phyloP scores from a whole-genome alignment of 352 stramenopile species.

The Elongisporangium anandrum region DNA sequence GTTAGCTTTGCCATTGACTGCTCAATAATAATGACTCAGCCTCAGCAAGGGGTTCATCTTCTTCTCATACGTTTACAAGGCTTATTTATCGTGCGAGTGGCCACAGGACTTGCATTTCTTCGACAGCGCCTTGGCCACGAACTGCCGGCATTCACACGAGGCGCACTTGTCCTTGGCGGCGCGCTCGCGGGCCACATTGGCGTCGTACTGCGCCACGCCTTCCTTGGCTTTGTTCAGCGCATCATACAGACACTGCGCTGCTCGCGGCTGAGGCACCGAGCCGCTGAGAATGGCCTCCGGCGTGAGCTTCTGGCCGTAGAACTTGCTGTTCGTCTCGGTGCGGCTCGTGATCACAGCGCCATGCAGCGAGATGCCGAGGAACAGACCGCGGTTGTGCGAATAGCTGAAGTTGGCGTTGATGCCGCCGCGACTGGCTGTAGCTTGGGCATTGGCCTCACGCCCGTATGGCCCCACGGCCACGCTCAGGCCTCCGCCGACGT shows the following conservation, averaged over 20 bases:
- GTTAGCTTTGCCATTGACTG: no score
- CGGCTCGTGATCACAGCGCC: slow-evolving; percentile 89
- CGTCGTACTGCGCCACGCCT: slow-evolving; percentile 60
- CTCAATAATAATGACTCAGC: no score
- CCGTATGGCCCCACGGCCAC: slow-evolving; percentile 77
- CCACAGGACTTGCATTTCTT: slow-evolving; percentile 77
- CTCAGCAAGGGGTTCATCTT: slow-evolving; percentile 17
- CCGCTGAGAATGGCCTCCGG: slow-evolving; percentile 74
- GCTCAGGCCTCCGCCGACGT: slow-evolving; percentile 77
- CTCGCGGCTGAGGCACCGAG: slow-evolving; percentile 42
- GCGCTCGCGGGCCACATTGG: slow-evolving; percentile 12
- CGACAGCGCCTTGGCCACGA: slow-evolving; percentile 60
- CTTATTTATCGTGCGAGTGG: slow-evolving; percentile 51
- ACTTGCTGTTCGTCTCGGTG: slow-evolving; percentile 93
- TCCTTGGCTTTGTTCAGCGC: slow-evolving; percentile 70
- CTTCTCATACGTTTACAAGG: neutral
- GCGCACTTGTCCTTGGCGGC: slow-evolving; percentile 28
- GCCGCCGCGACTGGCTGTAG: slow-evolving; percentile 42
- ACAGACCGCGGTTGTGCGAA: slow-evolving; percentile 89
- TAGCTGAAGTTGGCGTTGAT: slow-evolving; percentile 87
- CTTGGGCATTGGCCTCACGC: slow-evolving; percentile 61
- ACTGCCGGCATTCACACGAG: slow-evolving; percentile 49
- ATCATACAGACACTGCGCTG: slow-evolving; percentile 74
- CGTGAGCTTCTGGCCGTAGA: slow-evolving; percentile 89
- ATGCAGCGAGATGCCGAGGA: slow-evolving; percentile 91